Percentiles rank a stretch among this genome's conserved stretches.
Evolutionary conservation across 768 basidiomycete species (phyloP).

Genomic region (Lyophyllum shimeji): DNA sequence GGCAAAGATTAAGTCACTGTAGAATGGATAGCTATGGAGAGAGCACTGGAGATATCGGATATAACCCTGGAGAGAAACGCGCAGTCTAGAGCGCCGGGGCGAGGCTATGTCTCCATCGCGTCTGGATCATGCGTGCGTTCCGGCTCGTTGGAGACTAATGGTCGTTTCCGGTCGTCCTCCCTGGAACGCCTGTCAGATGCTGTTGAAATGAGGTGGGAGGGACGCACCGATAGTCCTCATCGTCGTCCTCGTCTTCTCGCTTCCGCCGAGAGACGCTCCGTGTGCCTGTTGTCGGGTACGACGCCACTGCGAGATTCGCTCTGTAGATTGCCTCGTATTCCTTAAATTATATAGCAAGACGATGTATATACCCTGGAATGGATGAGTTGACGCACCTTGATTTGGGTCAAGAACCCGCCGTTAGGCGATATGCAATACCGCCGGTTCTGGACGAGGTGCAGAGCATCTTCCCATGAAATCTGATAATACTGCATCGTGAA

Average conservation of each 20-base stretch:
- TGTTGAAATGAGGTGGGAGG: not conserved
- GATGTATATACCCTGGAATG: not conserved
- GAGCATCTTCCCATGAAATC: slow-evolving; percentile 84
- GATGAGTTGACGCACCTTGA: slow-evolving; percentile 58
- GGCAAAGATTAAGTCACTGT: slow-evolving; percentile 78
- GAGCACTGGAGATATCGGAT: not conserved
- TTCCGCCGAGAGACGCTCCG: slow-evolving; percentile 59
- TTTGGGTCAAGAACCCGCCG: slow-evolving; percentile 87
- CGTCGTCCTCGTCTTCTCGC: slow-evolving; percentile 73
- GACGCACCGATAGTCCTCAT: slow-evolving; percentile 33
- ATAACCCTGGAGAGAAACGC: not conserved
- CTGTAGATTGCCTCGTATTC: slow-evolving; percentile 94
- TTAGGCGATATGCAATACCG: slow-evolving; percentile 94
- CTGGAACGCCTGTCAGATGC: slow-evolving; percentile 22
- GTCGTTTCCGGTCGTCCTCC: slow-evolving; percentile 48
- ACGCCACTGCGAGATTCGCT: slow-evolving; percentile 68
- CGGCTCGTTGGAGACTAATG: slow-evolving; percentile 35
- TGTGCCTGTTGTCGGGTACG: slow-evolving; percentile 46
- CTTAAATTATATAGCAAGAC: slow-evolving; percentile 33
- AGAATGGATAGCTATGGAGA: slow-evolving; percentile 21
- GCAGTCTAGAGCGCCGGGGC: not conserved
- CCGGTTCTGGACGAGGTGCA: slow-evolving; percentile 86
- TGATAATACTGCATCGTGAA: slow-evolving; percentile 87
- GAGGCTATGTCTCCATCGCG: slow-evolving; percentile 48
- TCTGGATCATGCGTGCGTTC: slow-evolving; percentile 36